Evolutionary conservation across 2,329 filamentous ascomycete genomes (phyloP), one percentile per base, ranked within the genome.

Genomic region (Sarocladium oryzae): DNA sequence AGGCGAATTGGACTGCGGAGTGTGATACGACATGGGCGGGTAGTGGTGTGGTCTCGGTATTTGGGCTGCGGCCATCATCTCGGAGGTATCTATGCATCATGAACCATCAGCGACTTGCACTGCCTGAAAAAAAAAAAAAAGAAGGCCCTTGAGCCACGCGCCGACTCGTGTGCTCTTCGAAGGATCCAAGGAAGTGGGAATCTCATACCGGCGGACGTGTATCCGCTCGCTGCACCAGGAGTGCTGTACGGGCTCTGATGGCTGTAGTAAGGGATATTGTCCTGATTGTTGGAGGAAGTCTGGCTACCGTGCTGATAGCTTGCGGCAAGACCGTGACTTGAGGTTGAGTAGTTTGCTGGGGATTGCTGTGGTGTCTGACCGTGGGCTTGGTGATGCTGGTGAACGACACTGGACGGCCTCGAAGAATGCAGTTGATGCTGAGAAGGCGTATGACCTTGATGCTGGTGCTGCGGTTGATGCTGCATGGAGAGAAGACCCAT

Each of bases 1-100:
- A 46, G 92, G 92, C 51, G 92, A 96, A 69, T 92, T 95, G 52
- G 91, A 95, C 72, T 96, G 91, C 51, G 91, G 90, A 16, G 91
- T 95, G 69, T 96, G 89, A 67, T 96, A 96, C 28, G 77, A 78
- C 65, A 96, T 95, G 54, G 89, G 89, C 60, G 91, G 91, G 66
- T 95, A 96, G 43, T 84, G 46, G 46, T 49, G 80, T 60, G 85
- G 82, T 68, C 85, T 82, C 69, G 89, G 86, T 88, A 83, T 78
- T 64, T 75, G 71, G 56, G 72, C 73, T 61, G 80, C 76, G 71
- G 84, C 85, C 78, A 81, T 85, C 75, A 84, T 84, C 58, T 83
- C 80, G 70, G 76, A 75, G 54, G 76, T 79, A 63, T 82, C 79
- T 81, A 55, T 23, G 52, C 16, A 43, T 50, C 35, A n/a, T n/a